Evolutionary conservation across 192 early-diverging fungal genomes (phyloP).

Genomic region (Helicostylum pulchrum): DNA sequence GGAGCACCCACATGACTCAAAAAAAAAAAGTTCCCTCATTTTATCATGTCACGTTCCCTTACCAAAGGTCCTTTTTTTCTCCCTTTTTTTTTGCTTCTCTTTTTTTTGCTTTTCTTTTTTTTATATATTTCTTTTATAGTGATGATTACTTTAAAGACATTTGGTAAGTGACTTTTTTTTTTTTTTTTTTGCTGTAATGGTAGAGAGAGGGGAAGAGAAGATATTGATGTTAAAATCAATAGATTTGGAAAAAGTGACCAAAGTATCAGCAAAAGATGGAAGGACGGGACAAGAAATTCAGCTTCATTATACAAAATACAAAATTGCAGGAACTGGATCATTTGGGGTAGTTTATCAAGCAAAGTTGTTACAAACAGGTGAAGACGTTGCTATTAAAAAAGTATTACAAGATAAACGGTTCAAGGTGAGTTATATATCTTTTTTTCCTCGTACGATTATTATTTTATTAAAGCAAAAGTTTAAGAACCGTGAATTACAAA

Average conservation of each 20-base stretch:
- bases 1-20: background rate
- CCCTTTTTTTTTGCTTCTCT: background rate
- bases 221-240: no score
- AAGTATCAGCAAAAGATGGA: conserved; percentile 77
- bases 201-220: no score
- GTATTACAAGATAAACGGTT: conserved; percentile 96
- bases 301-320: conserved; percentile 84
- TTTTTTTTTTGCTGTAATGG: no score
- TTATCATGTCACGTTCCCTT: background rate
- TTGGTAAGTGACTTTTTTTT: conserved; percentile 48
- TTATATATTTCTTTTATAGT: background rate
- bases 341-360: conserved; percentile 98
- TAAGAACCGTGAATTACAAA: conserved; percentile 81
- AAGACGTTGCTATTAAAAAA: conserved; percentile 92
- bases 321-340: conserved; percentile 93
- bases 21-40: background rate
- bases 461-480: background rate
- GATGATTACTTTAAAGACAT: conserved; percentile 44
- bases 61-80: background rate
- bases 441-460: background rate
- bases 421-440: conserved; percentile 57
- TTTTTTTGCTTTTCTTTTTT: background rate
- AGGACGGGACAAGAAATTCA: conserved; percentile 79
- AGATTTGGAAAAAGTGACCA: background rate
- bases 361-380: conserved; percentile 71